A percentile compares a stretch with the other conserved stretches of the same genome.
These are phyloP conservation scores for Russula vinacea DNA, from an alignment of 768 basidiomycete genomes.

Conservation along the genomic window DNA sequence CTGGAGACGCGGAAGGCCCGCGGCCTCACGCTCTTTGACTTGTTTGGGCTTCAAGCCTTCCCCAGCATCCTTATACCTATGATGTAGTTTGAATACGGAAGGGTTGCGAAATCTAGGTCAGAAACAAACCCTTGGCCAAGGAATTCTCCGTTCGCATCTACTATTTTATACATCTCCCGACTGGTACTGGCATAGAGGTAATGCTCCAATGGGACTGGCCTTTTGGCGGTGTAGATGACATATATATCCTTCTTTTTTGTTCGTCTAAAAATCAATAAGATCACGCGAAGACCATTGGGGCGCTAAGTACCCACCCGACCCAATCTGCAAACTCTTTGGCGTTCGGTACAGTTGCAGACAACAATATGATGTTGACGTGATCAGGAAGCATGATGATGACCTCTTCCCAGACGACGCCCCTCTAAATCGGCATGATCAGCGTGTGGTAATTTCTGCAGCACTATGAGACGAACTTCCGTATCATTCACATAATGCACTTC, in stretches of 20 bases:
- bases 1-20: slow-evolving; percentile 83
- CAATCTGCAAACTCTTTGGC: slow-evolving; percentile 98
- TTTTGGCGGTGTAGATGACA: slow-evolving; percentile 93
- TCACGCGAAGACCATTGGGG: neutral
- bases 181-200: slow-evolving; percentile 92
- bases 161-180: slow-evolving; percentile 89
- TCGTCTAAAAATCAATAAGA: slow-evolving; percentile 51
- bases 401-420: slow-evolving; percentile 99
- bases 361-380: slow-evolving; percentile 94
- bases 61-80: slow-evolving; percentile 84
- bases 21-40: slow-evolving; percentile 96
- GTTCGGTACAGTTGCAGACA: slow-evolving; percentile 97
- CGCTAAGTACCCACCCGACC: slow-evolving; percentile 77
- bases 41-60: slow-evolving; percentile 91
- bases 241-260: slow-evolving; percentile 99
- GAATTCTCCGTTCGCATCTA: slow-evolving; percentile 77
- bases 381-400: slow-evolving; percentile 99
- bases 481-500: slow-evolving; percentile 99
- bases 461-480: slow-evolving; percentile 67
- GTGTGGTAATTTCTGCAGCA: neutral
- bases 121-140: slow-evolving; percentile 60
- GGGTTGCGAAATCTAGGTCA: neutral
- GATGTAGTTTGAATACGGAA: neutral
- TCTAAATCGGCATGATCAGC: slow-evolving; percentile 45
- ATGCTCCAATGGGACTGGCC: slow-evolving; percentile 96